Conservation (phyloP, 2,329 filamentous ascomycete species). For the Aspergillus candidus region DNA sequence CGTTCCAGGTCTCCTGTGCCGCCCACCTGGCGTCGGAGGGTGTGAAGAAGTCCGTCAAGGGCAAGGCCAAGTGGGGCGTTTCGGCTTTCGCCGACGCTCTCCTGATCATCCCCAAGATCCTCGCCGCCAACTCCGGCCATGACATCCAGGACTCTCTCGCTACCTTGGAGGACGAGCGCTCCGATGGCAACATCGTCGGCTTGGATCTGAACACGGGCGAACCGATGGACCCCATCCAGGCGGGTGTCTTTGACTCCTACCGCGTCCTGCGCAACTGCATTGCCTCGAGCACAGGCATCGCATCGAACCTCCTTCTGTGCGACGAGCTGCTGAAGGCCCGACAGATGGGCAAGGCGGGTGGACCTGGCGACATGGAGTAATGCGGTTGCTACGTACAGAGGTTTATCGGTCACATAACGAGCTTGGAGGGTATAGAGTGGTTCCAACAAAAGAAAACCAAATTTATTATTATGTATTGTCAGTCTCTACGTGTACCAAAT, state of each 20-base stretch:
- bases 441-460: too few species aligned
- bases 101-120: constrained; percentile 91
- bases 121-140: constrained; percentile 91
- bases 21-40: constrained; percentile 78
- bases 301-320: constrained; percentile 88
- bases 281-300: constrained; percentile 89
- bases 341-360: constrained; percentile 65
- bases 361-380: constrained; percentile 40
- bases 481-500: constrained; percentile 15
- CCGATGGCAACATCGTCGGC: constrained; percentile 78
- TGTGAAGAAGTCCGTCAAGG: constrained; percentile 87
- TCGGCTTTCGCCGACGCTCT: constrained; percentile 92
- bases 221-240: constrained; percentile 89
- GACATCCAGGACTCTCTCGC: constrained; percentile 95
- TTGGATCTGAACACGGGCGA: constrained; percentile 80
- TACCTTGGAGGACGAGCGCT: constrained; percentile 75
- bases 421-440: constrained; percentile 10
- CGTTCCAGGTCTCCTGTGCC: constrained; percentile 92
- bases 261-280: constrained; percentile 89
- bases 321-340: constrained; percentile 96
- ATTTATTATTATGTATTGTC: constrained; percentile 2
- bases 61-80: constrained; percentile 95
- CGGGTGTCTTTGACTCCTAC: constrained; percentile 94
- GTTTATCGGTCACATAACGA: constrained; percentile 20
- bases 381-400: constrained; percentile 19